Conservation (phyloP, 148 eudicot species). For the Rheum nobile region DNA sequence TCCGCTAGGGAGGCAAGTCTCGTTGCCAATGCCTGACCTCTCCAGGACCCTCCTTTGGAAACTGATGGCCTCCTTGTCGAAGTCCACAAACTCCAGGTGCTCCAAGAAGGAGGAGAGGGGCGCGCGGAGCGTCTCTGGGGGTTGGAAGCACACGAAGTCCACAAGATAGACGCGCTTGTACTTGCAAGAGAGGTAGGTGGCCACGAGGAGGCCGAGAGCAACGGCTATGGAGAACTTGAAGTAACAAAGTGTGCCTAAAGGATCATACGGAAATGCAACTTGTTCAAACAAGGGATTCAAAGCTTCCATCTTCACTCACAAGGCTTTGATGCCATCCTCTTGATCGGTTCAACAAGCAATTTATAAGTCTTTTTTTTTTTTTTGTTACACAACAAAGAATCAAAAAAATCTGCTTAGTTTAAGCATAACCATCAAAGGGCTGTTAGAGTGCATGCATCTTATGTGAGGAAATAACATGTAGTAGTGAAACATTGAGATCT, state of each 20-base stretch:
- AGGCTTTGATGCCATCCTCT: neutral
- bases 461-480: neutral
- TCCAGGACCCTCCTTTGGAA: constrained; percentile 4
- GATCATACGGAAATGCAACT: neutral
- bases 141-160: constrained; percentile 9
- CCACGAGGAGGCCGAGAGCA: neutral
- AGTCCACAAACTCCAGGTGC: neutral
- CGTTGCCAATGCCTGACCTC: constrained; percentile 16
- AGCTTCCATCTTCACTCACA: neutral
- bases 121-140: constrained; percentile 5
- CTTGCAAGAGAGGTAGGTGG: neutral
- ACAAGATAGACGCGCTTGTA: neutral
- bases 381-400: neutral
- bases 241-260: neutral
- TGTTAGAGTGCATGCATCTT: constrained; percentile 4
- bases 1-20: constrained; percentile 12
- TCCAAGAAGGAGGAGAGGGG: constrained; percentile 12
- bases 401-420: neutral
- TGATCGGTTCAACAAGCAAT: neutral
- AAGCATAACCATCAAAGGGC: neutral
- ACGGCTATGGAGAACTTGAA: neutral
- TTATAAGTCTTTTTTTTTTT: neutral
- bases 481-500: neutral
- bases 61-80: neutral
- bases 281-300: neutral